phyloP scores from a whole-genome alignment of 202 grass and related monocot species.

The Digitaria exilis region DNA sequence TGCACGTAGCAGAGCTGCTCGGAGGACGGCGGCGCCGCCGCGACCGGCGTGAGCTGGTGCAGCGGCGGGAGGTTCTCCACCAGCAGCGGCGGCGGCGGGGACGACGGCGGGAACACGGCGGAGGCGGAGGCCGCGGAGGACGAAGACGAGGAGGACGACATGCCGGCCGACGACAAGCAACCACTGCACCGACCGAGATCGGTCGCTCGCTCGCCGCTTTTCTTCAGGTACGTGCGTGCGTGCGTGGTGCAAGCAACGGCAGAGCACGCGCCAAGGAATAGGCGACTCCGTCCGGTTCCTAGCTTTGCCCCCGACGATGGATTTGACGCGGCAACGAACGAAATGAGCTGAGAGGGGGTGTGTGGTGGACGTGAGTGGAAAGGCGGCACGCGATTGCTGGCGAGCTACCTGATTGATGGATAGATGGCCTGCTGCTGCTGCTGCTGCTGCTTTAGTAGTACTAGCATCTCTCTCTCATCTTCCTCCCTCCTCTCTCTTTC shows the following conservation, averaged over 20 bases:
- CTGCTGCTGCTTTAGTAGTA: too few relatives aligned
- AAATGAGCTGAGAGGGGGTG: background rate
- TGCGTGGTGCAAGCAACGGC: constrained; percentile 32
- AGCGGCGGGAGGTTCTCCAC: constrained; percentile 60
- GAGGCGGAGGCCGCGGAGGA: constrained; percentile 36
- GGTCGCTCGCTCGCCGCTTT: background rate
- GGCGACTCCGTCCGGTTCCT: background rate
- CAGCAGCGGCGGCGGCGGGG: constrained; percentile 28
- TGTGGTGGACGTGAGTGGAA: constrained; percentile 40
- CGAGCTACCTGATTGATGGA: constrained; percentile 42
- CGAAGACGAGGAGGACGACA: constrained; percentile 50
- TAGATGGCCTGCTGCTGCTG: constrained; percentile 25
- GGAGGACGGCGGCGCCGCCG: constrained; percentile 37
- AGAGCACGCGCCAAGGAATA: too few relatives aligned
- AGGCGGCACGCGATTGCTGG: constrained; percentile 56
- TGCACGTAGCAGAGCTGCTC: constrained; percentile 99
- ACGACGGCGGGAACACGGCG: constrained; percentile 17
- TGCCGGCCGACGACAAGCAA: too few relatives aligned
- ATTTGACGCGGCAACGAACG: constrained; percentile 62
- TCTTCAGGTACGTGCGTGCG: constrained; percentile 17
- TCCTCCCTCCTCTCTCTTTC: too few relatives aligned
- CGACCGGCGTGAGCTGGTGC: constrained; percentile 52
- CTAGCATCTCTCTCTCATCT: constrained; percentile 37
- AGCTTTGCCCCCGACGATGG: constrained; percentile 23
- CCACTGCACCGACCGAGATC: background rate